Percentiles rank a stretch among this genome's conserved stretches.
Conservation (phyloP, 495 filamentous ascomycete genomes). For the Penicillium lagena region DNA sequence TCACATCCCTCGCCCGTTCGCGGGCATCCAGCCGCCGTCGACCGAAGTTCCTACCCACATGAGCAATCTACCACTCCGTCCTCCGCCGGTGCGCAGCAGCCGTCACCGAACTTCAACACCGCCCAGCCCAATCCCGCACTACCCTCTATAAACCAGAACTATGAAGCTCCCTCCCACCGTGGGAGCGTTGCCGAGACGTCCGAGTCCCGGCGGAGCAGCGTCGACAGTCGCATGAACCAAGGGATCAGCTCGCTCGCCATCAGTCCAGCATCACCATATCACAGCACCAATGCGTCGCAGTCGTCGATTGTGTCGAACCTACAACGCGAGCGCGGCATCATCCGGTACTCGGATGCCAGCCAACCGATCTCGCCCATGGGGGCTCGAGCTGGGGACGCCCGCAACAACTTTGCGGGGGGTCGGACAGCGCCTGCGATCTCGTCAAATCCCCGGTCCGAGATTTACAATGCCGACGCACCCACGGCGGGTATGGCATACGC, state of each 20-base stretch:
- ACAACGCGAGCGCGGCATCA: slow-evolving; percentile 48
- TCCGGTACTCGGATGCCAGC: slow-evolving; percentile 34
- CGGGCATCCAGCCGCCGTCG: slow-evolving; percentile 28
- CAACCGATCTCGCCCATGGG: slow-evolving; percentile 43
- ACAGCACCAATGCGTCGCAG: slow-evolving; percentile 70
- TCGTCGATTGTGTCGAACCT: slow-evolving; percentile 64
- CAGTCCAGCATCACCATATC: slow-evolving; percentile 60
- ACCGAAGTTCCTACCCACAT: slow-evolving; percentile 37
- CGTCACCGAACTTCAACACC: slow-evolving; percentile 36
- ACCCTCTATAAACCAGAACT: slow-evolving; percentile 47
- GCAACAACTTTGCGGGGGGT: slow-evolving; percentile 42
- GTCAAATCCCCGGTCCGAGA: slow-evolving; percentile 67
- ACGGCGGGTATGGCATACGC: slow-evolving; percentile 79
- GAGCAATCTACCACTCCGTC: slow-evolving; percentile 40
- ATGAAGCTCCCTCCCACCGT: slow-evolving; percentile 39
- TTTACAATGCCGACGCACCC: slow-evolving; percentile 73
- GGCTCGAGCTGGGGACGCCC: slow-evolving; percentile 45
- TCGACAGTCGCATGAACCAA: slow-evolving; percentile 71
- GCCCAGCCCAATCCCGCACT: slow-evolving; percentile 35
- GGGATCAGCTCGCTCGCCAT: slow-evolving; percentile 64
- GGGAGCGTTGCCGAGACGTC: slow-evolving; percentile 39
- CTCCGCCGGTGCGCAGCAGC: slow-evolving; percentile 37
- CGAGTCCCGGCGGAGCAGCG: slow-evolving; percentile 65
- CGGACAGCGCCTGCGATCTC: slow-evolving; percentile 70
- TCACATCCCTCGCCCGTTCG: slow-evolving; percentile 48